Percentiles rank a stretch among this genome's conserved stretches.
phyloP scores from a whole-genome alignment of 1,284 basidiomycete species.

The Ustilago crameri region DNA sequence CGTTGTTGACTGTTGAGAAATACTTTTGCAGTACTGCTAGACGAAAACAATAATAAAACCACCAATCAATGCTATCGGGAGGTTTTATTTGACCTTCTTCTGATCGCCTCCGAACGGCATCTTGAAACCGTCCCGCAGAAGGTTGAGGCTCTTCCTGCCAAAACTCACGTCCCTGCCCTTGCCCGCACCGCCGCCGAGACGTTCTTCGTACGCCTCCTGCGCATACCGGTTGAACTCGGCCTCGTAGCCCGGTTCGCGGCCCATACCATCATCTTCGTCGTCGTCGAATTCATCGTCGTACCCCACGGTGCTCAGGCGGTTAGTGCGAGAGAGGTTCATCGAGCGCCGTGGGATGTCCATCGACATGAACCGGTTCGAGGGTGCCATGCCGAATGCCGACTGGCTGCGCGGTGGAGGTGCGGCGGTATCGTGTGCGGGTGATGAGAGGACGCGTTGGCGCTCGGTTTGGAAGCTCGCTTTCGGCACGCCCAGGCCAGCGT shows the following conservation, averaged over 20 bases:
- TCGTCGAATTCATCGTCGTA: slow-evolving; percentile 29
- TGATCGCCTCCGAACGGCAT: slow-evolving; percentile 23
- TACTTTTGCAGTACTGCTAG: too few species aligned
- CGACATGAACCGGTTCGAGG: slow-evolving; percentile 41
- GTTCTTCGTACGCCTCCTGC: slow-evolving; percentile 32
- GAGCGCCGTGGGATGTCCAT: slow-evolving; percentile 38
- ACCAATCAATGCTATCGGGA: too few species aligned
- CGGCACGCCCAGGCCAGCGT: slow-evolving; percentile 30
- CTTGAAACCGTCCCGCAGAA: slow-evolving; percentile 37
- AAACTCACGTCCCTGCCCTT: slow-evolving; percentile 33
- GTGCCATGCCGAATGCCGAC: slow-evolving; percentile 49
- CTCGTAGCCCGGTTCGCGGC: slow-evolving; percentile 39
- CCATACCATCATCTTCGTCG: slow-evolving; percentile 47
- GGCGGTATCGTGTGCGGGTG: slow-evolving; percentile 18
- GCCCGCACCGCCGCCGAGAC: slow-evolving; percentile 2
- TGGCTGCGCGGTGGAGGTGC: slow-evolving; percentile 45
- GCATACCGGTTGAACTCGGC: slow-evolving; percentile 45
- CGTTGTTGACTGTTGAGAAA: too few species aligned
- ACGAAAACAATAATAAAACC: not conserved
- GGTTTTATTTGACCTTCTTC: not conserved
- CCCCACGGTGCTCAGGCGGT: slow-evolving; percentile 21
- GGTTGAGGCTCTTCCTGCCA: slow-evolving; percentile 44
- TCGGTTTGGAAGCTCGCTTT: slow-evolving; percentile 34
- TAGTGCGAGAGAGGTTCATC: slow-evolving; percentile 24
- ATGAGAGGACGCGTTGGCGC: slow-evolving; percentile 42